A percentile compares a stretch with the other conserved stretches of the same genome.
These are phyloP conservation scores for Mycena rosella DNA, from an alignment of 768 basidiomycete genomes.

Conservation along the genomic window DNA sequence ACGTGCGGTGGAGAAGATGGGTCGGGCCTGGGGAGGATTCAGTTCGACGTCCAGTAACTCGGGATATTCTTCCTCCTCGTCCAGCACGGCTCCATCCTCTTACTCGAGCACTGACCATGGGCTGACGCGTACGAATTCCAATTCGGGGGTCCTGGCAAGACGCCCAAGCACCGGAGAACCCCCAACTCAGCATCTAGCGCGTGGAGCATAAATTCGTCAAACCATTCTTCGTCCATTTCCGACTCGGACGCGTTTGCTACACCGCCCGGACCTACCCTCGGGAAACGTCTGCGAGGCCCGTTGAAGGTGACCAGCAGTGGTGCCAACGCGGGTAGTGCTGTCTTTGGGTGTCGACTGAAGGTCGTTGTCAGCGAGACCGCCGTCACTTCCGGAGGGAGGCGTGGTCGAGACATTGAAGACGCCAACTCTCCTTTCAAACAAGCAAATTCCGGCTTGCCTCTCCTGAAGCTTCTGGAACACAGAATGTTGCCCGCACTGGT, in stretches of 20 bases:
- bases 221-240: conserved; percentile 59
- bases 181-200: conserved; percentile 73
- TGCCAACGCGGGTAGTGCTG: conserved; percentile 60
- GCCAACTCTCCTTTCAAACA: conserved; percentile 34
- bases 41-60: conserved; percentile 56
- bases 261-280: conserved; percentile 64
- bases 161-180: conserved; percentile 61
- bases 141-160: conserved; percentile 50
- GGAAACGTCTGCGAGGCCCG: conserved; percentile 69
- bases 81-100: conserved; percentile 56
- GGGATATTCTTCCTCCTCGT: conserved; percentile 63
- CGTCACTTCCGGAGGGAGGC: conserved; percentile 48
- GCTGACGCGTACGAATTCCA: conserved; percentile 56
- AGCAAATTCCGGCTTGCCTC: conserved; percentile 40
- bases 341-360: conserved; percentile 76
- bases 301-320: conserved; percentile 51
- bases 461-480: conserved; percentile 57
- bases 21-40: conserved; percentile 67
- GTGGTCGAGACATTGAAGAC: conserved; percentile 35
- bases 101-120: conserved; percentile 49
- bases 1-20: conserved; percentile 83
- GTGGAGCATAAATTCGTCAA: conserved; percentile 65
- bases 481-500: conserved; percentile 80
- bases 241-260: conserved; percentile 60
- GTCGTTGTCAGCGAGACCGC: conserved; percentile 70